Conservation (phyloP, 768 basidiomycete genomes). For the Lyophyllum decastes region DNA sequence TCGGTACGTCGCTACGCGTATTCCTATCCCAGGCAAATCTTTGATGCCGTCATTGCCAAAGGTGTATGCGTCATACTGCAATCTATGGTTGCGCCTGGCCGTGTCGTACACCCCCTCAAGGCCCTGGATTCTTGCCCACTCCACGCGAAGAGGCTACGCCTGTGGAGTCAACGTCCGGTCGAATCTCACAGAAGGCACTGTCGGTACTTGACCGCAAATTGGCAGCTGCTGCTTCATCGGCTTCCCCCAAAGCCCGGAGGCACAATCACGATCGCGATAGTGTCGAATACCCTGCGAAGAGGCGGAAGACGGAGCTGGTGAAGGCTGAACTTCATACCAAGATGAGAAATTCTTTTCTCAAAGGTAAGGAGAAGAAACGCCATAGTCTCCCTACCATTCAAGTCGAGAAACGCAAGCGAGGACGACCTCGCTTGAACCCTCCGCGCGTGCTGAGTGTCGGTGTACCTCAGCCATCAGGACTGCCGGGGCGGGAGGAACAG, state of each 20-base stretch:
- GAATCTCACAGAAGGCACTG: slow-evolving; percentile 52
- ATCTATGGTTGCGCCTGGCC: slow-evolving; percentile 80
- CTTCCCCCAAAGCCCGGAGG: slow-evolving; percentile 31
- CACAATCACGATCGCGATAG: slow-evolving; percentile 29
- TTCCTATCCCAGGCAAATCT: slow-evolving; percentile 10
- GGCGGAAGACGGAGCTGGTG: slow-evolving; percentile 45
- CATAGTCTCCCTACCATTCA: slow-evolving; percentile 16
- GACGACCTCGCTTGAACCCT: slow-evolving; percentile 39
- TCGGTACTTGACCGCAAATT: slow-evolving; percentile 58
- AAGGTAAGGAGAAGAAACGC: slow-evolving; percentile 12
- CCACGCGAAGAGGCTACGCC: slow-evolving; percentile 55
- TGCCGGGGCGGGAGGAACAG: slow-evolving; percentile 19
- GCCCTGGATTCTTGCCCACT: slow-evolving; percentile 43
- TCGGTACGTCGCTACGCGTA: slow-evolving; percentile 47
- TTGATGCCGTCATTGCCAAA: slow-evolving; percentile 22
- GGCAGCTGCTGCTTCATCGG: slow-evolving; percentile 34
- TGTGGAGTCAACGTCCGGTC: slow-evolving; percentile 44
- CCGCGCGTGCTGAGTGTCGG: slow-evolving; percentile 5
- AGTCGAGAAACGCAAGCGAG: slow-evolving; percentile 38
- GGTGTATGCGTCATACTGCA: slow-evolving; percentile 79
- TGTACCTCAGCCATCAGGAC: neutral
- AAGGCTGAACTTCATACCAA: slow-evolving; percentile 28
- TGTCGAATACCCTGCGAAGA: slow-evolving; percentile 46
- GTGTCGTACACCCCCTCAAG: slow-evolving; percentile 53
- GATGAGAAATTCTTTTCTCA: slow-evolving; percentile 12